Evolutionary conservation across 169 alveolate genomes (phyloP), one percentile per base, ranked within the genome.

Genomic region (Plasmodium ovale): DNA sequence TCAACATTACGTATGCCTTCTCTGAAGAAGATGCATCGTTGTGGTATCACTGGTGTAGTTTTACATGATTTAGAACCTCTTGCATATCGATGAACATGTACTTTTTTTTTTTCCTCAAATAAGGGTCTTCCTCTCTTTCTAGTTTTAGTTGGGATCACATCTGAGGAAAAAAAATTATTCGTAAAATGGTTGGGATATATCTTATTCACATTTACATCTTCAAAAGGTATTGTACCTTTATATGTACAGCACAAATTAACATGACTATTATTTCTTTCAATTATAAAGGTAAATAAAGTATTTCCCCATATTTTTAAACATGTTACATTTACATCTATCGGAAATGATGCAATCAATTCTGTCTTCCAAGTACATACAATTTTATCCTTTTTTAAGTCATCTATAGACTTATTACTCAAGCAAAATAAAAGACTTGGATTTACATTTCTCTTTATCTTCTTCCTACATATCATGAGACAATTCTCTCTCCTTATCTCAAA

Each of bases 401-500:
- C n/a, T 3, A 77, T 16, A 21, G 88, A 77, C 3, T 77, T 77
- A 37, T 77, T 60, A 42, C 21, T 5, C n/a, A 25, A 23, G 49
- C 23, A 62, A 37, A 56, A 56, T 3, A 1, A n/a, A 5, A 0
- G 6, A 16, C 37, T 62, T 5, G 47, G 9, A 14, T 21, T 12
- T 44, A 27, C 21, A 42, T 33, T 60, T 21, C 88, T 77, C 35
- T 62, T 77, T 27, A 77, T 47, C 31, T 49, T 77, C 62, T 77
- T 77, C 16, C 88, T 44, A 42, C 88, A 77, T 62, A 77, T 68
- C 64, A 77, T 53, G 31, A 77, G 16, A 77, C 33, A 29, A 21
- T 77, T 44, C 0, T 62, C 77, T 47, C 37, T 77, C 6, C 7
- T 62, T 23, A 60, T 33, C 29, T 77, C 88, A 35, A 60, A 77